phyloP scores from a whole-genome alignment of 2,329 filamentous ascomycete species.

The Colletotrichum musicola region DNA sequence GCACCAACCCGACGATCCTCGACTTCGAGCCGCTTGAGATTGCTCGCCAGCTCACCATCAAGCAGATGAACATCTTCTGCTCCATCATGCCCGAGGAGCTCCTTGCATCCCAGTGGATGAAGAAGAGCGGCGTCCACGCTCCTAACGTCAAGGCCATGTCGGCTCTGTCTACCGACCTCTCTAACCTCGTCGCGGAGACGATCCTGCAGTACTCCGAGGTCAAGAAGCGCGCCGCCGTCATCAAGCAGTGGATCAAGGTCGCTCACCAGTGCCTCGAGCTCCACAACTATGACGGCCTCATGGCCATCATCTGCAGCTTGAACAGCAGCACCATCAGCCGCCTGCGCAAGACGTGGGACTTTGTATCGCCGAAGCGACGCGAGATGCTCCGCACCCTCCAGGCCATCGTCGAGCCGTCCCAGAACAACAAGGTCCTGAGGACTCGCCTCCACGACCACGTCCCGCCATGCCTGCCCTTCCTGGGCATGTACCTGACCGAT shows the following conservation, averaged over 20 bases:
- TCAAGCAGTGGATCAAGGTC: slow-evolving; percentile 99
- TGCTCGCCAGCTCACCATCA: slow-evolving; percentile 91
- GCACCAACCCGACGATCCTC: slow-evolving; percentile 77
- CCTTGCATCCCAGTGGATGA: slow-evolving; percentile 93
- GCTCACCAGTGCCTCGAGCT: slow-evolving; percentile 87
- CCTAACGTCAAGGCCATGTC: slow-evolving; percentile 96
- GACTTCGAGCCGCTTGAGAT: slow-evolving; percentile 94
- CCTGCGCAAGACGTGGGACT: slow-evolving; percentile 91
- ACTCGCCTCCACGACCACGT: slow-evolving; percentile 86
- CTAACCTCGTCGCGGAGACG: slow-evolving; percentile 92
- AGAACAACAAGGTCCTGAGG: slow-evolving; percentile 91
- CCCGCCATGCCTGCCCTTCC: slow-evolving; percentile 92
- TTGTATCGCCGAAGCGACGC: slow-evolving; percentile 86
- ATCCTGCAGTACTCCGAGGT: slow-evolving; percentile 90
- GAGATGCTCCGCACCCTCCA: slow-evolving; percentile 83
- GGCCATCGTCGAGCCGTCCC: slow-evolving; percentile 86
- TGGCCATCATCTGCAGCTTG: slow-evolving; percentile 95
- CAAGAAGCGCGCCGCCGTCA: slow-evolving; percentile 89
- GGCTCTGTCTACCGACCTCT: slow-evolving; percentile 89
- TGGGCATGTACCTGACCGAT: slow-evolving; percentile 96
- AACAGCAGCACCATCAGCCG: slow-evolving; percentile 93
- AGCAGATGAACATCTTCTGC: slow-evolving; percentile 92
- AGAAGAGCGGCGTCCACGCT: slow-evolving; percentile 82
- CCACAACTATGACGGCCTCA: slow-evolving; percentile 95
- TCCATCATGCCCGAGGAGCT: slow-evolving; percentile 93